A percentile compares a stretch with the other conserved stretches of the same genome.
Conservation (phyloP, 2,329 filamentous ascomycete genomes). For the Xylariaceae sp. region DNA sequence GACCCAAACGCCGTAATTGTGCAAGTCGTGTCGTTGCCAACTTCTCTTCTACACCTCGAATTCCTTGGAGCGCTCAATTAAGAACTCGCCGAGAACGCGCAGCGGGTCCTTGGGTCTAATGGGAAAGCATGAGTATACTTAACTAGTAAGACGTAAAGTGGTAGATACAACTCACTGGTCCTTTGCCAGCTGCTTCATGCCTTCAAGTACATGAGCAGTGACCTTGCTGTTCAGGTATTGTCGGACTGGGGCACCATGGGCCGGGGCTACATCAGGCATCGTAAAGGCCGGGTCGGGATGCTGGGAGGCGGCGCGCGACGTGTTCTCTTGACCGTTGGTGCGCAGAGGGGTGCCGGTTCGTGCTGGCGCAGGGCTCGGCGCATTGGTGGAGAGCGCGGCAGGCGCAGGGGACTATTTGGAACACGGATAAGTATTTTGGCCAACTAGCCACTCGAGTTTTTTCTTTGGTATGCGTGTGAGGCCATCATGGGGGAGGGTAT, state of each 20-base stretch:
- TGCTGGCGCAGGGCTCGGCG: slow-evolving; percentile 48
- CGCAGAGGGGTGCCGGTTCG: slow-evolving; percentile 57
- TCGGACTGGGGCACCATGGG: slow-evolving; percentile 71
- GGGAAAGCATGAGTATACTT: slow-evolving; percentile 8
- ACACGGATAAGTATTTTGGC: slow-evolving; percentile 22
- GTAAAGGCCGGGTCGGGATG: slow-evolving; percentile 59
- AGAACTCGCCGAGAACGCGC: slow-evolving; percentile 71
- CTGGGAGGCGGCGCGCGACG: slow-evolving; percentile 62
- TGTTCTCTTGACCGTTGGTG: slow-evolving; percentile 45
- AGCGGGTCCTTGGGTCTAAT: slow-evolving; percentile 70
- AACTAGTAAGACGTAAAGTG: background rate
- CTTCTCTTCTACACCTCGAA: slow-evolving; percentile 50
- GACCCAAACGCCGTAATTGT: slow-evolving; percentile 34
- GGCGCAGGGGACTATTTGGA: slow-evolving; percentile 49
- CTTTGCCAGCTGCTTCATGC: slow-evolving; percentile 74
- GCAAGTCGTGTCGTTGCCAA: slow-evolving; percentile 10
- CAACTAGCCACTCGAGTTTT: too few species aligned
- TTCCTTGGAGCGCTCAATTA: slow-evolving; percentile 71
- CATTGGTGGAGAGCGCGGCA: slow-evolving; percentile 29
- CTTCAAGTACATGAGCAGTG: slow-evolving; percentile 71
- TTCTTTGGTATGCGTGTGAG: too few species aligned
- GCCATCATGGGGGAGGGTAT: background rate
- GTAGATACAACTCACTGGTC: slow-evolving; percentile 64
- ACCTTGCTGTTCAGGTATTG: slow-evolving; percentile 76
- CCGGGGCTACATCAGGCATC: slow-evolving; percentile 65